phyloP scores from a whole-genome alignment of 768 basidiomycete genomes.

The Suillus discolor region DNA sequence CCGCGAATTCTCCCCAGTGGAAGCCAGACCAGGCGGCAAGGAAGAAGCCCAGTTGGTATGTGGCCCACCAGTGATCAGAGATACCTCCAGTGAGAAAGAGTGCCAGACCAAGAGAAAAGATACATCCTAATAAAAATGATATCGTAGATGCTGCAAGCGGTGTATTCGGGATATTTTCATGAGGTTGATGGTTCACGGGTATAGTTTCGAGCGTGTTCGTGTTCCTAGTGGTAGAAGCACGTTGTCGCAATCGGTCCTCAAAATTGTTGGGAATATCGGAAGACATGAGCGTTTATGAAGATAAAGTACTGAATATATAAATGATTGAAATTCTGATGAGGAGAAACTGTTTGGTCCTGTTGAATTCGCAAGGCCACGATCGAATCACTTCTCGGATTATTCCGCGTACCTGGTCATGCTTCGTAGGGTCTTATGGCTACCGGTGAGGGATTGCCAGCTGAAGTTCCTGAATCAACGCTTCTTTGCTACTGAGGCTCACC shows the following conservation, averaged over 20 bases:
- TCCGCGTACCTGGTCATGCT: constrained; percentile 21
- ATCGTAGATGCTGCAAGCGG: constrained; percentile 77
- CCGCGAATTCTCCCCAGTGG: constrained; percentile 93
- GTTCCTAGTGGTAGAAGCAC: constrained; percentile 31
- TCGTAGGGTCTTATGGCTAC: constrained; percentile 10
- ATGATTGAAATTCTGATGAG: neutral
- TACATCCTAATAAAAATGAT: constrained; percentile 81
- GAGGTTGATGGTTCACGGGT: constrained; percentile 41
- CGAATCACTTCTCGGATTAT: neutral
- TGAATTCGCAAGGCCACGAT: constrained; percentile 8
- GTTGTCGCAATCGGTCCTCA: constrained; percentile 48
- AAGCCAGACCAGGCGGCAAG: constrained; percentile 82
- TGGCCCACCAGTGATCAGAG: constrained; percentile 57
- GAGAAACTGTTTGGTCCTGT: constrained; percentile 22
- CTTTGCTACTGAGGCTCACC: constrained; percentile 23
- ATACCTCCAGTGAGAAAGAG: constrained; percentile 53
- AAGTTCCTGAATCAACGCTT: constrained; percentile 16
- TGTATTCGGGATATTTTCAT: constrained; percentile 84
- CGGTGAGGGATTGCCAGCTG: neutral
- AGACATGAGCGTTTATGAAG: neutral
- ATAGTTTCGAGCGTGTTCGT: constrained; percentile 54
- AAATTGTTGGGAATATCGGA: constrained; percentile 32
- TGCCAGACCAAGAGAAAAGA: constrained; percentile 61
- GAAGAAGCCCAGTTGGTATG: constrained; percentile 82
- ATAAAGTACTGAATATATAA: neutral